Percentiles rank a stretch among this genome's conserved stretches.
Evolutionary conservation across 257 asterid species (phyloP).

Genomic region (Plantago major): DNA sequence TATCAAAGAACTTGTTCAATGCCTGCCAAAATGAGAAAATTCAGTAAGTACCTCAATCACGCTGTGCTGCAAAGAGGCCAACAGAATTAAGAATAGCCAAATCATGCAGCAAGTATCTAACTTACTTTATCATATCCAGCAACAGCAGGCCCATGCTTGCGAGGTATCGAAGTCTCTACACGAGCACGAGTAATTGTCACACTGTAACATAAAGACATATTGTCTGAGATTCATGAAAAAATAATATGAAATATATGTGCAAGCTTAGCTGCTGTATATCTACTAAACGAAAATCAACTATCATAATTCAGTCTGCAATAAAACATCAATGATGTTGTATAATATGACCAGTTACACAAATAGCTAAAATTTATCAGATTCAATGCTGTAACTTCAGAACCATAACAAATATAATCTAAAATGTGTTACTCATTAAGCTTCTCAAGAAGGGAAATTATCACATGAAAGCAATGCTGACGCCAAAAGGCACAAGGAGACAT

Average conservation of each 20-base stretch:
- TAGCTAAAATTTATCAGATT: no score
- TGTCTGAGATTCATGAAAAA: conserved; percentile 14
- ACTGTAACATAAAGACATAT: conserved; percentile 42
- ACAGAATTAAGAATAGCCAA: not conserved
- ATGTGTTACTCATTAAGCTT: no score
- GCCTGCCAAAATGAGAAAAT: conserved; percentile 49
- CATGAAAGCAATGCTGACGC: no score
- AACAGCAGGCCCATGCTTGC: conserved; percentile 93
- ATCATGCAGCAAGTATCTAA: not conserved
- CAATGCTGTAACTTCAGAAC: no score
- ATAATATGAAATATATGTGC: not conserved
- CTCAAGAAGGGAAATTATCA: no score
- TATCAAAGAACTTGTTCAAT: conserved; percentile 76
- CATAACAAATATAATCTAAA: no score
- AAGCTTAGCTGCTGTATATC: not conserved
- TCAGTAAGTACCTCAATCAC: conserved; percentile 11
- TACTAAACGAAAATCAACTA: not conserved
- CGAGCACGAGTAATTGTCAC: conserved; percentile 79
- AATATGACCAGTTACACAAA: no score
- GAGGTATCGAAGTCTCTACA: conserved; percentile 91
- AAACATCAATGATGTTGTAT: no score
- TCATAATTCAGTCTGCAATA: not conserved
- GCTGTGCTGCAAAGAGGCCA: not conserved
- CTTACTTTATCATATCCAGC: conserved; percentile 94
- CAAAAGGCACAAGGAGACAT: no score